phyloP scores from a whole-genome alignment of 495 filamentous ascomycete genomes.

The Jackrogersella minutella region DNA sequence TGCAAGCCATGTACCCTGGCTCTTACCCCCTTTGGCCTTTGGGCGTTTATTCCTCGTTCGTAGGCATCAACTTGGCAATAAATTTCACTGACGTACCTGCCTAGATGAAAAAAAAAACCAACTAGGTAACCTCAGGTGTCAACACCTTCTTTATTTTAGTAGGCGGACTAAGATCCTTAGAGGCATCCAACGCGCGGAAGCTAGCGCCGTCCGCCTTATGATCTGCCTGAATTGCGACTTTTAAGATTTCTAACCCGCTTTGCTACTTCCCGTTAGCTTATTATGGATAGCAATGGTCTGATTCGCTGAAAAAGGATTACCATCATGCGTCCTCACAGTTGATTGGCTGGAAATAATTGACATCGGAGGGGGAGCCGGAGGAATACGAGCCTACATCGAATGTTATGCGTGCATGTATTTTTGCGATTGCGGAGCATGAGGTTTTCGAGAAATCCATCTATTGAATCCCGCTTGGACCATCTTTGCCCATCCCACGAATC shows the following conservation, averaged over 20 bases:
- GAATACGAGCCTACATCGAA: conserved; percentile 22
- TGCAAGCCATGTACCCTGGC: conserved; percentile 4
- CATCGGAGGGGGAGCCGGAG: conserved; percentile 26
- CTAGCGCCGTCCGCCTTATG: conserved; percentile 27
- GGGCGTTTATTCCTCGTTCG: no score
- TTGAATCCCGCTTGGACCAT: neutral
- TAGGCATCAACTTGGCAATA: no score
- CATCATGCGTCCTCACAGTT: neutral
- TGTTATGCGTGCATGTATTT: neutral
- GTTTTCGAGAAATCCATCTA: conserved; percentile 30
- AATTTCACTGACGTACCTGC: no score
- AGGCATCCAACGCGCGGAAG: conserved; percentile 22
- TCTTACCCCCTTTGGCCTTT: neutral
- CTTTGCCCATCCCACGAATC: conserved; percentile 23
- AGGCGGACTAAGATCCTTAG: conserved; percentile 1
- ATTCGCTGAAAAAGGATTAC: conserved; percentile 13
- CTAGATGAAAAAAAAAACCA: neutral
- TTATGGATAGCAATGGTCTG: conserved; percentile 3
- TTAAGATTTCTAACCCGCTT: no score
- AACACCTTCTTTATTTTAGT: neutral
- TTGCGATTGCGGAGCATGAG: conserved; percentile 37
- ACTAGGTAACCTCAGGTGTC: neutral
- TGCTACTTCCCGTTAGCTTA: no score
- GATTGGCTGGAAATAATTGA: conserved; percentile 10
- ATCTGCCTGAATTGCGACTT: conserved; percentile 28